phyloP scores from a whole-genome alignment of 2,329 filamentous ascomycete genomes.

The Ophiostoma montium region DNA sequence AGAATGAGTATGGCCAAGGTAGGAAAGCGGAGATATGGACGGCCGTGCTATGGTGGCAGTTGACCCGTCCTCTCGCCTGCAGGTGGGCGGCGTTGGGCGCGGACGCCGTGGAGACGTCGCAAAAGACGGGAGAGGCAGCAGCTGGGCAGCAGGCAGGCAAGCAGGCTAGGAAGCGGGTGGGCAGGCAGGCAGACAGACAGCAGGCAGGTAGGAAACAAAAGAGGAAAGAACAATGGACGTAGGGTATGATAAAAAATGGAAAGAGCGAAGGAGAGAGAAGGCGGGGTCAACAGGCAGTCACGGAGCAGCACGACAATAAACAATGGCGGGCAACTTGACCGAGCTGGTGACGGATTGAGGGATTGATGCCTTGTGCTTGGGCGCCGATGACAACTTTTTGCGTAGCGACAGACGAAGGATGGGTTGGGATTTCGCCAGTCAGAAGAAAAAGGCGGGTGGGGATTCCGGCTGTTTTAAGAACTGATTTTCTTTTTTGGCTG shows the following conservation, averaged over 20 bases:
- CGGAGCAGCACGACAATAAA: background rate
- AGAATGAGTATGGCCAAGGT: background rate
- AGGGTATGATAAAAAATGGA: background rate
- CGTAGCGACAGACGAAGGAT: background rate
- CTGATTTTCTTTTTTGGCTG: background rate
- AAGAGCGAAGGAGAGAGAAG: no score
- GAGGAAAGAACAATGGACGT: background rate
- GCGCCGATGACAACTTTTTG: constrained; percentile 2
- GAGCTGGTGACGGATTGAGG: background rate
- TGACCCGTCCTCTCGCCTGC: background rate
- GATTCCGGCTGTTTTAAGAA: constrained; percentile 7
- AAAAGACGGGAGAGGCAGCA: background rate
- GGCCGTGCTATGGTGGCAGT: constrained; percentile 4
- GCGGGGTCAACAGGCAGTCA: background rate
- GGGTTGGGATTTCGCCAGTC: background rate
- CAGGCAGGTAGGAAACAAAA: background rate
- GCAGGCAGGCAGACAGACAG: background rate
- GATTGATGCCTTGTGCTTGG: constrained; percentile 4
- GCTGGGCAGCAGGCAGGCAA: background rate
- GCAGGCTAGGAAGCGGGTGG: no score
- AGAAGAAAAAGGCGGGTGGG: constrained; percentile 6
- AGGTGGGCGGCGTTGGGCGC: constrained; percentile 6
- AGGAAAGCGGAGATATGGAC: constrained; percentile 1
- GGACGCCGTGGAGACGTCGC: constrained; percentile 1
- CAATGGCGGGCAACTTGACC: background rate